phyloP scores from a whole-genome alignment of 371 early-diverging fungal genomes.

The Mortierella sp. region DNA sequence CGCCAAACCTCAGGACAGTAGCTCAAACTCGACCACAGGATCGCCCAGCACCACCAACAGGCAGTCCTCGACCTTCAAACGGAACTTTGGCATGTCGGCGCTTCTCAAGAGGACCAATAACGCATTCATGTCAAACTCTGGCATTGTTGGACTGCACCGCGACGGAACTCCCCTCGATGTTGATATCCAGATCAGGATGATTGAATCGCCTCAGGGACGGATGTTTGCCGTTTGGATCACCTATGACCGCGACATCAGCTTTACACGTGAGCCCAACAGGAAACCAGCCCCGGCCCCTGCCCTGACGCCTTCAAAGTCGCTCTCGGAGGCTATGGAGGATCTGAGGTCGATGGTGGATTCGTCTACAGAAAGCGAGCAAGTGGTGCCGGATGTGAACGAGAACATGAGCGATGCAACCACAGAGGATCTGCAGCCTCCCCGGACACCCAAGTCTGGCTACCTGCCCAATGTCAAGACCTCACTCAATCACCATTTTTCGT shows the following conservation, averaged over 20 bases:
- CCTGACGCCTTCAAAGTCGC: conserved; percentile 10
- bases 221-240: conserved; percentile 80
- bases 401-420: not conserved
- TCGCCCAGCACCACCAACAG: conserved; percentile 1
- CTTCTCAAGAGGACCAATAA: conserved; percentile 57
- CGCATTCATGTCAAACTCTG: conserved; percentile 58
- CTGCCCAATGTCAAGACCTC: conserved; percentile 46
- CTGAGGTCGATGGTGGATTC: conserved; percentile 21
- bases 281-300: conserved; percentile 19
- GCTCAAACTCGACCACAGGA: conserved; percentile 9
- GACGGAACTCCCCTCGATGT: conserved; percentile 75
- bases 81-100: conserved; percentile 57
- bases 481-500: conserved; percentile 38
- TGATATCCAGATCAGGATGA: conserved; percentile 73
- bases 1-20: conserved; percentile 28
- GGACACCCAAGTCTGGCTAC: conserved; percentile 29
- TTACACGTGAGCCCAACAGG: conserved; percentile 57
- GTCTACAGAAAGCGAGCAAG: conserved; percentile 24
- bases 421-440: conserved; percentile 17
- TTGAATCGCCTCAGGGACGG: conserved; percentile 65
- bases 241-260: conserved; percentile 71
- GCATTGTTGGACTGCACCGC: conserved; percentile 72
- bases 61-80: conserved; percentile 32
- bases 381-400: conserved; percentile 33
- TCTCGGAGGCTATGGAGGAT: conserved; percentile 32